Evolutionary conservation across 768 basidiomycete genomes (phyloP), one percentile per base, ranked within the genome.

Genomic region (Lactifluus piperatus): DNA sequence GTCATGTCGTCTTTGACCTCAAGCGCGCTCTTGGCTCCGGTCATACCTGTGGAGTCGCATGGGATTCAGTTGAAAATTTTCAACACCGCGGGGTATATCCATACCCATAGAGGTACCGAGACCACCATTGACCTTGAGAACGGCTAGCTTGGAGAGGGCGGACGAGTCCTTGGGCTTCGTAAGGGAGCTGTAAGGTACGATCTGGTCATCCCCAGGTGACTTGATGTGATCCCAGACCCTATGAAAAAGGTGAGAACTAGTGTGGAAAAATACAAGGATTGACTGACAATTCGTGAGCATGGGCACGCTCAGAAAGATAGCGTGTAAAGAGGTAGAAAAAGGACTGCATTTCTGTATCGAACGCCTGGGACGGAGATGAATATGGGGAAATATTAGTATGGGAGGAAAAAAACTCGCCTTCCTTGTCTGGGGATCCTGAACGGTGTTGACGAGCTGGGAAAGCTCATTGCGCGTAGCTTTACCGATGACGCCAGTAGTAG

Each of bases 401-500:
- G 67, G 63, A 54, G 56, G 52, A 32, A 36, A 5, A 16, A 11
- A 14, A 57, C 66, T 54, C 57, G 91, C 94, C 86, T 88, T 91
- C 77, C 88, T 90, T 56, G 88, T 86, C 41, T 78, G 71, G 30
- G 82, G 79, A 64, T 97, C 90, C 63, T 83, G 78, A 70, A 95
- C 89, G 62, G 86, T 86, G 70, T 80, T 77, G 69, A 97, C 92
- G 80, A 99, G 89, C 69, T 83, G 83, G 73, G 88, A 88, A 75
- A 99, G 87, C 78, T 98, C 97, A 71, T 97, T 97, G 78, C 93
- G 86, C 95, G 97, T 97, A 56, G 93, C 80, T 78, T 97, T 97
- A 84, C 81, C 79, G 18, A 77, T 77, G 57, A 81, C 77, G 60
- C 78, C 78, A 11, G 79, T 81, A 39, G 76, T 94, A 64, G 95